Conservation (phyloP, 2,329 filamentous ascomycete species). For the Diaporthe batatas region DNA sequence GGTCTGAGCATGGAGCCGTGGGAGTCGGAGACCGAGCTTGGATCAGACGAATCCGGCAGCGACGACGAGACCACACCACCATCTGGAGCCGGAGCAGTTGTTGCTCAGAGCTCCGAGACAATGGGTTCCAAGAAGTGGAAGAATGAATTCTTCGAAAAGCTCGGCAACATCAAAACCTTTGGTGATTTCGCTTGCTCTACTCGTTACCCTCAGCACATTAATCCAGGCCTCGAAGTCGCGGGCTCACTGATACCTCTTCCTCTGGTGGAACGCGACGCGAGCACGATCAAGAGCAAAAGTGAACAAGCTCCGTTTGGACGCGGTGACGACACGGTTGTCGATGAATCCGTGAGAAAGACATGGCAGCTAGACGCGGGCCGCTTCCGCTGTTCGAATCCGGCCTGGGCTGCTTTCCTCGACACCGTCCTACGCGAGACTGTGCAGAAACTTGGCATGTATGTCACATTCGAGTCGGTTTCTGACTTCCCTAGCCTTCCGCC, state of each 20-base stretch:
- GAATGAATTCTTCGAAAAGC: neutral
- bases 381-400: conserved; percentile 54
- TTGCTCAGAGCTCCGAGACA: too few species aligned
- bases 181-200: conserved; percentile 18
- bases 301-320: conserved; percentile 54
- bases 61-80: neutral
- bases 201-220: conserved; percentile 33
- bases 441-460: conserved; percentile 23
- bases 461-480: too few species aligned
- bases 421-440: neutral
- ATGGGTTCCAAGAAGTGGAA: too few species aligned
- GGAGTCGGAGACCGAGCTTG: neutral
- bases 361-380: conserved; percentile 54
- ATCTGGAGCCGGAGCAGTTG: too few species aligned
- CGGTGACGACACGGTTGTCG: conserved; percentile 53
- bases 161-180: neutral
- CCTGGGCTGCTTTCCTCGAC: conserved; percentile 49
- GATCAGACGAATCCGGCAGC: neutral
- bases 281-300: conserved; percentile 45
- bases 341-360: conserved; percentile 51
- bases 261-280: conserved; percentile 46
- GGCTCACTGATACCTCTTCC: conserved; percentile 47
- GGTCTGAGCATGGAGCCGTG: neutral
- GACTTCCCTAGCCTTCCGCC: too few species aligned
- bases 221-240: conserved; percentile 48